Conservation (phyloP, 2,329 filamentous ascomycete species). For the Colletotrichum sp. region DNA sequence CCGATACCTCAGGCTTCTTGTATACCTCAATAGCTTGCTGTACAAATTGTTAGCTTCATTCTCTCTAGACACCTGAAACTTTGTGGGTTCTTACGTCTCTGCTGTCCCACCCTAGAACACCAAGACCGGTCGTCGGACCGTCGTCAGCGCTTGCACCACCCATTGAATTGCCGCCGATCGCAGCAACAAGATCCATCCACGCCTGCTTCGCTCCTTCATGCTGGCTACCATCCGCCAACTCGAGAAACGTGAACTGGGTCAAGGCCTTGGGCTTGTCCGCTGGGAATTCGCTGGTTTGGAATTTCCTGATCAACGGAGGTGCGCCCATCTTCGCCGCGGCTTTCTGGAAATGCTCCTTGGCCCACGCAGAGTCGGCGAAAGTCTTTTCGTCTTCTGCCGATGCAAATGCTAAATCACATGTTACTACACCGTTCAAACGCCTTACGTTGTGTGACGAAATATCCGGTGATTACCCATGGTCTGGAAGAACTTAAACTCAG, state of each 20-base stretch:
- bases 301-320: conserved; percentile 3
- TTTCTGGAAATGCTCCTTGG: background rate
- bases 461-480: background rate
- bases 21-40: conserved; percentile 1
- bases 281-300: background rate
- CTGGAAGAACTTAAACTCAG: conserved; percentile 15
- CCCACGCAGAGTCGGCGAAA: conserved; percentile 4
- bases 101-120: conserved; percentile 13
- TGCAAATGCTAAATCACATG: background rate
- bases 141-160: conserved; percentile 1
- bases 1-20: conserved; percentile 9
- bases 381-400: conserved; percentile 1
- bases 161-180: background rate
- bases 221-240: conserved; percentile 3
- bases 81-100: background rate
- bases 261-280: background rate
- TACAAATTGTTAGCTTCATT: background rate
- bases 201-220: conserved; percentile 6
- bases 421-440: background rate
- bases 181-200: background rate
- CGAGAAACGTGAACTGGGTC: background rate
- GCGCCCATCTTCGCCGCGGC: background rate
- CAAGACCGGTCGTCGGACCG: background rate
- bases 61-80: background rate
- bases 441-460: background rate